Base-by-base conservation (phyloP, 2,329 filamentous ascomycete species). In the Tolypocladium pustulatum region DNA sequence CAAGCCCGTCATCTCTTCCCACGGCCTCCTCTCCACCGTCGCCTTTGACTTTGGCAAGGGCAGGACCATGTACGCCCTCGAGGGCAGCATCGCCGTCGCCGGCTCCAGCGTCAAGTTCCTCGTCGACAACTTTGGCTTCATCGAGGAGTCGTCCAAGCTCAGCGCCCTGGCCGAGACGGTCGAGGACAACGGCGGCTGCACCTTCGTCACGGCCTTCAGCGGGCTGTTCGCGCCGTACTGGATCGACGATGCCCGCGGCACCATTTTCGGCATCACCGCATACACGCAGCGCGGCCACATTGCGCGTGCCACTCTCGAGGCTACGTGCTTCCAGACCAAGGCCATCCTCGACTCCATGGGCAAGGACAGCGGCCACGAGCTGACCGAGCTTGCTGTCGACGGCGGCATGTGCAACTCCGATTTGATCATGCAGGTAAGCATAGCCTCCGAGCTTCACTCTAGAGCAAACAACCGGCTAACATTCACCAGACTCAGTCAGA, bases 141-240 rank as follows among this genome's bases (percentile, higher is more conserved):
- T 84, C 68, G 73, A 76, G 59, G 71, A 73, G 15, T 78, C 76
- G 0, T 72, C 73, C 60, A 73, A 78, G 67, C 69, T 79, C 51
- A 76, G 74, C 58, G 71, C 72, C 0, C 67, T 79, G n/a, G 76
- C 76, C 55, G 75, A 78, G 70, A 77, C 76, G 8, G 76, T 79
- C 36, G 70, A 75, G 58, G 86, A 92, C 71, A 91, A 87, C 63
- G 89, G 89, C 60, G 89, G 89, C 10, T 86, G 87, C 66, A 83
- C 89, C 22, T 82, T 92, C 66, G 89, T 92, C 60, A 92, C 89
- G 12, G 89, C 89, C 12, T 92, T 92, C 70, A 89, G 85, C 70
- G 89, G 89, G 55, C 79, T 92, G 4, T 92, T 91, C 69, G 89
- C 89, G 0, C 89, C 89, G 0, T 92, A 92, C 74, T 92, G 89